A percentile compares a stretch with the other conserved stretches of the same genome.
These are phyloP conservation scores for Gaeumannomyces tritici DNA, from an alignment of 2,329 filamentous ascomycete genomes.

Conservation along the genomic window DNA sequence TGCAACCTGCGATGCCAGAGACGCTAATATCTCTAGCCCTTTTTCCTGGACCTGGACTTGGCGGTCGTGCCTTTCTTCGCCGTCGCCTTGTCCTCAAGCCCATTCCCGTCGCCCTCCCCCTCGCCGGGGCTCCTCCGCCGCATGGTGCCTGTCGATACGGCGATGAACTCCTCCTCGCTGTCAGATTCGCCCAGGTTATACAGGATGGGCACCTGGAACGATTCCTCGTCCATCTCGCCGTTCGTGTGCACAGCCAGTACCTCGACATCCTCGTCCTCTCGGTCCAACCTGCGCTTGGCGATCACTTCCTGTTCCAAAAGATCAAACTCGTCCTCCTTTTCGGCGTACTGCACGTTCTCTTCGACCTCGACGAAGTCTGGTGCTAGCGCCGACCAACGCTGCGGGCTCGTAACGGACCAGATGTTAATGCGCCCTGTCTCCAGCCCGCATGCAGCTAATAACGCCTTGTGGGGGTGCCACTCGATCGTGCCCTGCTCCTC, in stretches of 20 bases:
- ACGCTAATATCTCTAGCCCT: constrained; percentile 5
- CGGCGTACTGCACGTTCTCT: constrained; percentile 95
- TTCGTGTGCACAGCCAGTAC: constrained; percentile 68
- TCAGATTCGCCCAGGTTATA: constrained; percentile 89
- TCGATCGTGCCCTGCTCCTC: constrained; percentile 95
- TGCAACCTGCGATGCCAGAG: background rate
- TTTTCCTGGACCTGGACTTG: constrained; percentile 32
- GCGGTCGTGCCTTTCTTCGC: constrained; percentile 30
- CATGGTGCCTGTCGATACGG: constrained; percentile 70
- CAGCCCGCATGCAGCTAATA: constrained; percentile 84
- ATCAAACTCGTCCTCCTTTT: constrained; percentile 95
- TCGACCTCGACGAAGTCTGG: constrained; percentile 97
- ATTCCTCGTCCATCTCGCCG: constrained; percentile 44
- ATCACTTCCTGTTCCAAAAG: constrained; percentile 93
- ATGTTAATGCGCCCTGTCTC: constrained; percentile 92
- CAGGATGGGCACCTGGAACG: constrained; percentile 86
- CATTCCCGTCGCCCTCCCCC: constrained; percentile 54
- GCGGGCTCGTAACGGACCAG: constrained; percentile 90
- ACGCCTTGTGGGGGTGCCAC: constrained; percentile 84
- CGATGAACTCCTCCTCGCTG: constrained; percentile 79
- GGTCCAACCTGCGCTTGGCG: constrained; percentile 78
- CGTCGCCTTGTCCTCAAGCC: constrained; percentile 29
- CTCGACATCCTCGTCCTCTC: constrained; percentile 90
- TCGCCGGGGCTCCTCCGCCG: constrained; percentile 75
- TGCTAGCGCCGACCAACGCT: constrained; percentile 93